Evolutionary conservation across 306 rosid genomes (phyloP).

Genomic region (Citrullus colocynthis): DNA sequence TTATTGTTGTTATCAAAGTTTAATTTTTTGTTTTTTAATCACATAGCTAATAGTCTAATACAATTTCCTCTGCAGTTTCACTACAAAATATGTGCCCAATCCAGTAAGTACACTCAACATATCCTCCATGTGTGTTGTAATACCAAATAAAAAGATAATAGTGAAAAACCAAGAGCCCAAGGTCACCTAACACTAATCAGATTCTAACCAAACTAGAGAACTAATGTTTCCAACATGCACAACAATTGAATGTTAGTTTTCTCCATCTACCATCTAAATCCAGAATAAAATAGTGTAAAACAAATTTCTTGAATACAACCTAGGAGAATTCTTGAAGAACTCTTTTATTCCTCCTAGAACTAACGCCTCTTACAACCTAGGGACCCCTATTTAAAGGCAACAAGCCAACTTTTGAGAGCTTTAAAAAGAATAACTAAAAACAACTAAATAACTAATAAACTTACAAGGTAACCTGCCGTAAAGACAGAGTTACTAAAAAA

Average conservation of each 20-base stretch:
- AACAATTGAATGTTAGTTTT: neutral
- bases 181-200: neutral
- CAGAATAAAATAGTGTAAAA: neutral
- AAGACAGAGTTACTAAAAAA: too few relatives aligned
- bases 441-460: too few relatives aligned
- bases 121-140: neutral
- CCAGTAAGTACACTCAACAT: neutral
- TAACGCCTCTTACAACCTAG: too few relatives aligned
- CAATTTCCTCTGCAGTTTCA: neutral
- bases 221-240: neutral
- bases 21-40: neutral
- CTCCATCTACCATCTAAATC: neutral
- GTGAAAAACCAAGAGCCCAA: neutral
- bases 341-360: too few relatives aligned
- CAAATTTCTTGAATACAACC: too few relatives aligned
- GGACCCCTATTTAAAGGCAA: too few relatives aligned
- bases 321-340: too few relatives aligned
- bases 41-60: neutral
- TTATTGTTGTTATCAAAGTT: neutral
- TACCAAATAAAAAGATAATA: neutral
- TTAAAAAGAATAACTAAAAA: too few relatives aligned
- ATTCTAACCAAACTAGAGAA: neutral
- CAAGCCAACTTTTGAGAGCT: too few relatives aligned
- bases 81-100: neutral
- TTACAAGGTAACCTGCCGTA: too few relatives aligned